A percentile compares a stretch with the other conserved stretches of the same genome.
These are phyloP conservation scores for Rhodamnia rubescens DNA, from an alignment of 345 rosid genomes.

Conservation along the genomic window DNA sequence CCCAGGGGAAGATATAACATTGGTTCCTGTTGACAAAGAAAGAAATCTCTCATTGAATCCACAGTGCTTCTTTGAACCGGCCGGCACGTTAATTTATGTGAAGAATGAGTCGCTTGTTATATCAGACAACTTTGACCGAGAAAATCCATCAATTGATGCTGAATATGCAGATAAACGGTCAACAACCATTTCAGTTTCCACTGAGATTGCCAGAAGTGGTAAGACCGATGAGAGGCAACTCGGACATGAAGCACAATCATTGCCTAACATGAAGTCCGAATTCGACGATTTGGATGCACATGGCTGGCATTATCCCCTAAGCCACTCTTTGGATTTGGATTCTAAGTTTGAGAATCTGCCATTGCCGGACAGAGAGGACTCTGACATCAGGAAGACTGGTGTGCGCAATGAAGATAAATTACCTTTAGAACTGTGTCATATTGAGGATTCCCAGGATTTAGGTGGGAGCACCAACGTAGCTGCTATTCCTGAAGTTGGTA, in stretches of 20 bases:
- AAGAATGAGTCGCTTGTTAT: slow-evolving; percentile 11
- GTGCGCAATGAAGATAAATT: slow-evolving; percentile 13
- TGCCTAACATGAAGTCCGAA: slow-evolving; percentile 42
- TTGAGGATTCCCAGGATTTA: slow-evolving; percentile 18
- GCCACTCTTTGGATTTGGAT: slow-evolving; percentile 53
- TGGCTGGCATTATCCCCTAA: slow-evolving; percentile 13
- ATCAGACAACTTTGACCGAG: slow-evolving; percentile 3
- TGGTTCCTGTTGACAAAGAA: slow-evolving; percentile 10
- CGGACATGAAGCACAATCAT: slow-evolving; percentile 34
- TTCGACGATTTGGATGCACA: not conserved
- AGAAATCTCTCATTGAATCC: slow-evolving; percentile 4
- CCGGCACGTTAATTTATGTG: not conserved
- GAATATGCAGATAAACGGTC: slow-evolving; percentile 16
- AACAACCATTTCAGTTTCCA: slow-evolving; percentile 24
- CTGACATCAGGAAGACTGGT: slow-evolving; percentile 13
- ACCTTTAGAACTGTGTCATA: slow-evolving; percentile 5
- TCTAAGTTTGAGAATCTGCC: slow-evolving; percentile 24
- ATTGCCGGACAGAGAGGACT: slow-evolving; percentile 16
- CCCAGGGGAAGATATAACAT: slow-evolving; percentile 6
- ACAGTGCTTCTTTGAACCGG: slow-evolving; percentile 1
- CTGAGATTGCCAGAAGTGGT: slow-evolving; percentile 23
- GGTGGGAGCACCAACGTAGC: slow-evolving; percentile 20
- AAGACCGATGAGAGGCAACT: slow-evolving; percentile 10
- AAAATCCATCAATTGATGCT: slow-evolving; percentile 7
- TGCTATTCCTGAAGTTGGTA: slow-evolving; percentile 48